Evolutionary conservation across 2,329 filamentous ascomycete species (phyloP).

Genomic region (Calonectria leucothoes): DNA sequence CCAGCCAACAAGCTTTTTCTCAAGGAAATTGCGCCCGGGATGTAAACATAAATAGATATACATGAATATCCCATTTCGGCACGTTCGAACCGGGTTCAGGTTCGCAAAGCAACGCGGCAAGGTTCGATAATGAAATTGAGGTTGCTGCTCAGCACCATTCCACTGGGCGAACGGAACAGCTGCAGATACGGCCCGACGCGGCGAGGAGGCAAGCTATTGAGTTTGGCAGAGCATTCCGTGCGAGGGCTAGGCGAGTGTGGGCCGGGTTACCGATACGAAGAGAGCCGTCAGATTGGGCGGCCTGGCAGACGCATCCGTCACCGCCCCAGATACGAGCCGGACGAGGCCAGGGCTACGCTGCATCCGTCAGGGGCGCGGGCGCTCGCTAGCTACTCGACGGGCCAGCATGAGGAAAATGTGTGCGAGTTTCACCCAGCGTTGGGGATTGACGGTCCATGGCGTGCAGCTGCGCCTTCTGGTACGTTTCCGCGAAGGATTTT

Average conservation of each 20-base stretch:
- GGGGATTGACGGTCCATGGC: conserved; percentile 6
- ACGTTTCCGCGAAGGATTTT: background rate
- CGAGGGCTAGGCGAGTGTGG: background rate
- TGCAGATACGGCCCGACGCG: background rate
- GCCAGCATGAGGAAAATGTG: background rate
- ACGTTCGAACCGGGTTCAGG: background rate
- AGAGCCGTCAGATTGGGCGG: background rate
- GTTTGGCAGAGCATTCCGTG: conserved; percentile 7
- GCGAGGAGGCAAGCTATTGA: background rate
- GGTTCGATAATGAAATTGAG: background rate
- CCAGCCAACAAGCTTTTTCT: background rate
- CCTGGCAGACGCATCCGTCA: background rate
- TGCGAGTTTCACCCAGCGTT: conserved; percentile 11
- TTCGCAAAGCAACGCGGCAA: background rate
- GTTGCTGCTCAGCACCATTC: background rate
- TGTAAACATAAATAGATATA: too few relatives aligned
- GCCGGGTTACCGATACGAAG: background rate
- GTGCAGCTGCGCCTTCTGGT: background rate
- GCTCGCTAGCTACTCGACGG: background rate
- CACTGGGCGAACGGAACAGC: background rate
- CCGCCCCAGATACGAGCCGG: background rate
- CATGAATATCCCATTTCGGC: background rate
- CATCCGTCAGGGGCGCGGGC: conserved; percentile 12
- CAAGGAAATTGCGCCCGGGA: background rate
- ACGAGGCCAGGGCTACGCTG: background rate